Percentiles rank a stretch among this genome's conserved stretches.
phyloP scores from a whole-genome alignment of 129 eudicot species.

The Saussurea involucrata region DNA sequence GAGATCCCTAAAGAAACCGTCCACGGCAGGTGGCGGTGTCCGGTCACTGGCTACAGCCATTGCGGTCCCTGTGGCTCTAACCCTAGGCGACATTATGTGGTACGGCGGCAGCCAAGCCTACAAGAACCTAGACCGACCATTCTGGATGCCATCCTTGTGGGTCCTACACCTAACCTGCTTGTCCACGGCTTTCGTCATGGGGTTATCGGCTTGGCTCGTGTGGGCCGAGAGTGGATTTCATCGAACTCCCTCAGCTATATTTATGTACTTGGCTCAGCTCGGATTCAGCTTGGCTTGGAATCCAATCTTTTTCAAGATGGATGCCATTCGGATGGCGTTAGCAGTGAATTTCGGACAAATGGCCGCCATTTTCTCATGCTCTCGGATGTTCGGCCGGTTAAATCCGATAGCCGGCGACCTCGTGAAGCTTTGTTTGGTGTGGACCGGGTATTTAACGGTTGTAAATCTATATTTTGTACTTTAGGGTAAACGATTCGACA shows the following conservation, averaged over 20 bases:
- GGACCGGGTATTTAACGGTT: constrained; percentile 51
- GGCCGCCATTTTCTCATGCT: constrained; percentile 43
- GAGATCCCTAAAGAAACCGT: constrained; percentile 31
- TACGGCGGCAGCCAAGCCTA: constrained; percentile 38
- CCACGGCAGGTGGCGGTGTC: constrained; percentile 66
- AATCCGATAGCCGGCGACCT: constrained; percentile 82
- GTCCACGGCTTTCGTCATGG: constrained; percentile 45
- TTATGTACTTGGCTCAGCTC: constrained; percentile 53
- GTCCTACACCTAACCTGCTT: constrained; percentile 54
- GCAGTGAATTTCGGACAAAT: constrained; percentile 42
- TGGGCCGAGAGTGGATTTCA: constrained; percentile 98
- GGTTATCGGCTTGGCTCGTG: constrained; percentile 81
- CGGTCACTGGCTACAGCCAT: constrained; percentile 61
- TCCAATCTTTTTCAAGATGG: constrained; percentile 48
- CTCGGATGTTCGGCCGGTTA: constrained; percentile 41
- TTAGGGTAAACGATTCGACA: background rate
- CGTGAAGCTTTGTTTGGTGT: constrained; percentile 68
- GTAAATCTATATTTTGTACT: constrained; percentile 57
- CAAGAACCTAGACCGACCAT: constrained; percentile 34
- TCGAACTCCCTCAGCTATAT: constrained; percentile 47
- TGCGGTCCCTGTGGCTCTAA: constrained; percentile 52
- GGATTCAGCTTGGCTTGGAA: constrained; percentile 69
- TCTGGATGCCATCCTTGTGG: constrained; percentile 75
- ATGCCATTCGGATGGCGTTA: constrained; percentile 49
- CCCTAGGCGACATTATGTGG: constrained; percentile 37